phyloP scores from a whole-genome alignment of 306 rosid genomes.

The Dalbergia oliveri region DNA sequence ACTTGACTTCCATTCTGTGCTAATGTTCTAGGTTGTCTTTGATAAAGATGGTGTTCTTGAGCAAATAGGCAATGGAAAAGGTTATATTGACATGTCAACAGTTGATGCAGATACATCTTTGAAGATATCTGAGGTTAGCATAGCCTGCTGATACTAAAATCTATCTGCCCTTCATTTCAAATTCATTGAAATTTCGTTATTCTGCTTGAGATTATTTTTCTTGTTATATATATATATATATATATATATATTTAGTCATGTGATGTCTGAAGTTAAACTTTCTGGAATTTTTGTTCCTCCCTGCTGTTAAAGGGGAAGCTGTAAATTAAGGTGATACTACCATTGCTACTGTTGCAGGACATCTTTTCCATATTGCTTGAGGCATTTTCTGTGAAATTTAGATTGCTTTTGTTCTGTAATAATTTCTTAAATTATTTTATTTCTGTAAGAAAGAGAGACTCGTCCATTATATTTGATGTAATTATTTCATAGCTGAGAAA shows the following conservation, averaged over 20 bases:
- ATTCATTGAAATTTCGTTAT: neutral
- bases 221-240: neutral
- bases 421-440: neutral
- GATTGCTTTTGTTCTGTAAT: constrained; percentile 5
- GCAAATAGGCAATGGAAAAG: constrained; percentile 67
- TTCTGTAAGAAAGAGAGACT: neutral
- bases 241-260: neutral
- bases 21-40: constrained; percentile 66
- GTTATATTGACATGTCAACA: constrained; percentile 87
- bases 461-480: neutral
- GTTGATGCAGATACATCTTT: constrained; percentile 77
- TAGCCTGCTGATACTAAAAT: constrained; percentile 11
- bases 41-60: constrained; percentile 80
- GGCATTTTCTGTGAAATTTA: neutral
- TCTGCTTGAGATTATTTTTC: constrained; percentile 15
- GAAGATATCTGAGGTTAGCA: constrained; percentile 78
- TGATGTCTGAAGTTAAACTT: neutral
- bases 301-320: neutral
- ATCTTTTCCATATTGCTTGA: too few relatives aligned
- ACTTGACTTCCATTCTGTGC: constrained; percentile 17
- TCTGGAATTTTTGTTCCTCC: constrained; percentile 16
- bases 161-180: constrained; percentile 1
- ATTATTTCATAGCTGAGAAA: neutral
- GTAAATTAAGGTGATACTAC: neutral
- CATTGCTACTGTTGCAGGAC: neutral